phyloP scores from a whole-genome alignment of 257 asterid species.

The Solanum habrochaites region DNA sequence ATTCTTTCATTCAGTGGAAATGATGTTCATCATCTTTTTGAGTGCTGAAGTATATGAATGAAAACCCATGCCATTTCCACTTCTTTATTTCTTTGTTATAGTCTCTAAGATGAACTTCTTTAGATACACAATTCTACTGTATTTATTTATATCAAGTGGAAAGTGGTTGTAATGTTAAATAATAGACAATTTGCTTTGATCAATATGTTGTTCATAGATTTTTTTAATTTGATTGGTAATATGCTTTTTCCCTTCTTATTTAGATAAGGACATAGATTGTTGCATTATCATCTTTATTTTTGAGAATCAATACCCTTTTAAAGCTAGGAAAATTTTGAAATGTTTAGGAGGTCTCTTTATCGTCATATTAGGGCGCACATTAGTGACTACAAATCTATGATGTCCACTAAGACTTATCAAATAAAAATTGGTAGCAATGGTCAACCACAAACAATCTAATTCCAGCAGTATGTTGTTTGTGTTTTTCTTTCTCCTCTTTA shows the following conservation, averaged over 20 bases:
- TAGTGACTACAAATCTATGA: background rate
- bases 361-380: background rate
- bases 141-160: background rate
- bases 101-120: background rate
- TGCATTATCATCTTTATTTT: background rate
- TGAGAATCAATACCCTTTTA: background rate
- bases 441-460: background rate
- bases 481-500: background rate
- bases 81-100: background rate
- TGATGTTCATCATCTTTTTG: background rate
- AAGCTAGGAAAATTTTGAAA: background rate
- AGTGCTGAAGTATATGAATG: background rate
- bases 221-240: background rate
- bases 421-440: background rate
- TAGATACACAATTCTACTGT: background rate
- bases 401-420: background rate
- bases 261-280: background rate
- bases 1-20: background rate
- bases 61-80: background rate
- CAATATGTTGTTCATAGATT: background rate
- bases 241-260: background rate
- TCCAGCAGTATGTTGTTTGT: background rate
- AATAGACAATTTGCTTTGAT: background rate
- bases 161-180: background rate
- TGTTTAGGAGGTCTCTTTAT: background rate